Evolutionary conservation across 2,329 filamentous ascomycete genomes (phyloP).

Genomic region (Helotiales sp.): DNA sequence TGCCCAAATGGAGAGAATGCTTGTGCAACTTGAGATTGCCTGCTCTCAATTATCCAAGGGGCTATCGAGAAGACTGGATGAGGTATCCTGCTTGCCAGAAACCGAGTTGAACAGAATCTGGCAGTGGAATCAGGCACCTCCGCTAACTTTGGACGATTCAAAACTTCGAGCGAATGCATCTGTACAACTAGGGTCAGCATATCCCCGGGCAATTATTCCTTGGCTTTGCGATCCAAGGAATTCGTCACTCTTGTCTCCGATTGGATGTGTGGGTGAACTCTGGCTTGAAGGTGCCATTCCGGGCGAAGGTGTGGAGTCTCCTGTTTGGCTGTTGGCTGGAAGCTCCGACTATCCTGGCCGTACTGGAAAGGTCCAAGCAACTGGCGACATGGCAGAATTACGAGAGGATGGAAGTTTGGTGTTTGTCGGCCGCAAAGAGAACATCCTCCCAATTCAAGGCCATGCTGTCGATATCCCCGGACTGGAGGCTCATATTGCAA

Average conservation of each 20-base stretch:
- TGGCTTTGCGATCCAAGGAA: slow-evolving; percentile 45
- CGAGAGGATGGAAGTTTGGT: slow-evolving; percentile 38
- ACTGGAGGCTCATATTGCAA: slow-evolving; percentile 47
- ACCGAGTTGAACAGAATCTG: slow-evolving; percentile 50
- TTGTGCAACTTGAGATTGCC: slow-evolving; percentile 43
- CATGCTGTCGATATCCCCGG: slow-evolving; percentile 48
- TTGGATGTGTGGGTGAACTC: slow-evolving; percentile 47
- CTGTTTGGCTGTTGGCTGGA: slow-evolving; percentile 45
- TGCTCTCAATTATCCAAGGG: slow-evolving; percentile 34
- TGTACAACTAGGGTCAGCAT: slow-evolving; percentile 39
- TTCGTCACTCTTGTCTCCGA: slow-evolving; percentile 45
- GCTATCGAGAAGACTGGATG: slow-evolving; percentile 36
- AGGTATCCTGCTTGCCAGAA: slow-evolving; percentile 43
- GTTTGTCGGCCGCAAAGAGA: slow-evolving; percentile 41
- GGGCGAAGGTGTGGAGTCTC: slow-evolving; percentile 39
- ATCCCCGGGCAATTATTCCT: slow-evolving; percentile 44
- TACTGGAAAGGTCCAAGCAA: slow-evolving; percentile 36
- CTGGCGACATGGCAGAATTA: slow-evolving; percentile 42
- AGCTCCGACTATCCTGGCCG: slow-evolving; percentile 43
- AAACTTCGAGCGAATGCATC: slow-evolving; percentile 28
- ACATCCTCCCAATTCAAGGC: slow-evolving; percentile 42
- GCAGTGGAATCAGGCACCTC: slow-evolving; percentile 48
- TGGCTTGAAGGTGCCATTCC: slow-evolving; percentile 49
- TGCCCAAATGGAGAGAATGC: slow-evolving; percentile 46
- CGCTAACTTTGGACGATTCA: slow-evolving; percentile 43